Base-by-base conservation (phyloP, 139 green algal species). In the Chlamydomonas schloesseri region DNA sequence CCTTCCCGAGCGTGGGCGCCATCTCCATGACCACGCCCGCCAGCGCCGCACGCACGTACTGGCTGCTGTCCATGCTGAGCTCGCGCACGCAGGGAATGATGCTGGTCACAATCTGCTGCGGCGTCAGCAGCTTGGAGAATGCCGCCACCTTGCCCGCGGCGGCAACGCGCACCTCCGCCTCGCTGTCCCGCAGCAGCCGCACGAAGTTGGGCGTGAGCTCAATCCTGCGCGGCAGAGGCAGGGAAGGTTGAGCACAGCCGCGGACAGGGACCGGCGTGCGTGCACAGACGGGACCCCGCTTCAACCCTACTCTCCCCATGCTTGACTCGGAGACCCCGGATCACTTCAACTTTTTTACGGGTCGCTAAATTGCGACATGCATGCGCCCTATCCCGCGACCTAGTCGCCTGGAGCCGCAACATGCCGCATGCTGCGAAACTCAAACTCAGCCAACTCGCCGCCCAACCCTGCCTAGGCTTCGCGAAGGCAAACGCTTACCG, bases 11-110 rank as follows among this genome's bases (percentile, higher is more conserved):
- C 37, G 96, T 81, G 21, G 98, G 97, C 23, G 98, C 96, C 50
- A 99, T 88, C 88, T 98, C 97, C 97, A 99, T 98, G 9, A 99
- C 96, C 5, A 98, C 96, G 21, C 89, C 91, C 3, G 98, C 98
- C 65, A 99, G 93, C 28, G 98, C 96, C 1, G 95, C 93, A 21
- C 98, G 94, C 60, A 99, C 98, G 86, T 98, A 97, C 92, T 99
- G 98, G 46, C 88, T 96, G 57, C 83, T 88, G 82, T 96, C 93
- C 58, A 91, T 93, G n/a, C 93, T 90, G 5, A 99, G 94, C 80
- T 99, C 96, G 82, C 96, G 96, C 24, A 99, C 94, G 47, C 93
- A 95, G 0, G 96, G 97, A 68, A 99, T 89, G 46, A 98, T 90
- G 65, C 93, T 87, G 33, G 88, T 69, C 1, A 87, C 82, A 9